Base-by-base conservation (phyloP, 2,329 filamentous ascomycete genomes). In the Grosmannia penicillata region DNA sequence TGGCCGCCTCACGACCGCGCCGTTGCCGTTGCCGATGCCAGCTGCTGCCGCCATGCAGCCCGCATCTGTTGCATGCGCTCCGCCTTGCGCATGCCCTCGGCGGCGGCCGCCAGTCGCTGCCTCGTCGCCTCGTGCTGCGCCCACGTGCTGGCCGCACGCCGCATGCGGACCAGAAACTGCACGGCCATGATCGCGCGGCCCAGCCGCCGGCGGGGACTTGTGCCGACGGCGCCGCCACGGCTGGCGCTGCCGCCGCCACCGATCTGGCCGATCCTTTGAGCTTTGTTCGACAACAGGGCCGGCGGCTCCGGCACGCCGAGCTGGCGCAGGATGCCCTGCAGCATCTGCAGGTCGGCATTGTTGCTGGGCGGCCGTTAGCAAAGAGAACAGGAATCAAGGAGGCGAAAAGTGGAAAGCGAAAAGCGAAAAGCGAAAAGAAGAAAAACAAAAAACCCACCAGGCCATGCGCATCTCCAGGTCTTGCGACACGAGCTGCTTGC, bases 281-380 rank as follows among this genome's bases (percentile, higher is more conserved):
- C 14, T 27, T 8, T 1, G 17, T 19, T 13, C 5, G 37, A 15
- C 9, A 21, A 15, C 10, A 18, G 33, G 19, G 36, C 38, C 3
- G 34, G 39, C 7, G 42, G 42, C 30, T 43, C 38, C 36, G 54
- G 53, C 43, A 62, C 53, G 37, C 62, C 62, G 22, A 66, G 54
- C 23, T 63, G 54, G 39, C 83, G 74, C 45, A 82, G 84, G 66
- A 95, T 93, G 49, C 82, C 72, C 49, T 81, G 74, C 45, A 96
- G 77, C 53, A 95, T 80, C 37, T 78, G 75, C 42, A 96, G 76
- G 56, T 96, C 85, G 43, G 84, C 82, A 57, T 89, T 80, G 64
- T 96, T 98, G 63, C 91, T 96, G 57, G 40, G 35, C 40, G 34
- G 17, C 32, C 29, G 30, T 11, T 18, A 28, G 33, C 28, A 21